Conservation (phyloP, 202 grass and related monocot genomes). For the Bolboschoenoplectus hybrid region DNA sequence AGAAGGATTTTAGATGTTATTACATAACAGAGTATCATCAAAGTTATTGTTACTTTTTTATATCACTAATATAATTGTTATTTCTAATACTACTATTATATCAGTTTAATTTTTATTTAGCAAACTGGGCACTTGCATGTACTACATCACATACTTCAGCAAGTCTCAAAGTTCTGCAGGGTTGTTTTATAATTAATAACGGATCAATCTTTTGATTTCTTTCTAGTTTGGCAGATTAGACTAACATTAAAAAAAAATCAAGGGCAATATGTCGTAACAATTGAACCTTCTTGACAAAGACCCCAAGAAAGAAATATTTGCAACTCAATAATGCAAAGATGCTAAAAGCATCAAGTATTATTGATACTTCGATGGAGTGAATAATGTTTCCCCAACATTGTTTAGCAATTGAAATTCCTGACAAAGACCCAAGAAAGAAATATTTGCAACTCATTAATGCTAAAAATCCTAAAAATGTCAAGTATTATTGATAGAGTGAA, state of each 20-base stretch:
- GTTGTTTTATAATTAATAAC: constrained; percentile 11
- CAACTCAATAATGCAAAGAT: constrained; percentile 24
- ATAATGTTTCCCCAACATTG: background rate
- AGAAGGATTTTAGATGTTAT: background rate
- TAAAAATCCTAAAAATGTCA: constrained; percentile 33
- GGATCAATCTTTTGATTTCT: background rate
- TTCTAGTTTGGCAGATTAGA: background rate
- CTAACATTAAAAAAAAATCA: constrained; percentile 1
- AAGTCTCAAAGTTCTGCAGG: background rate
- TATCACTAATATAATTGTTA: background rate
- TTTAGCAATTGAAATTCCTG: background rate
- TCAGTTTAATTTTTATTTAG: background rate
- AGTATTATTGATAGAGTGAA: constrained; percentile 4
- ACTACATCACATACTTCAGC: background rate
- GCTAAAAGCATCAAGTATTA: constrained; percentile 28
- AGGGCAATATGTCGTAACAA: background rate
- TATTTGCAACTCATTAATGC: constrained; percentile 10
- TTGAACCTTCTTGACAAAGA: constrained; percentile 13
- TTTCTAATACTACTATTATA: constrained; percentile 2
- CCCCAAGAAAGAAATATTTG: background rate
- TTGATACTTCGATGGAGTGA: background rate
- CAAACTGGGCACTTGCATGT: constrained; percentile 8
- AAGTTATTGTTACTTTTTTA: background rate
- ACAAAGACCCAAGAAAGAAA: constrained; percentile 18
- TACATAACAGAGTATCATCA: background rate